Conservation (phyloP, 106 monocot species). For the Acorus calamus region DNA sequence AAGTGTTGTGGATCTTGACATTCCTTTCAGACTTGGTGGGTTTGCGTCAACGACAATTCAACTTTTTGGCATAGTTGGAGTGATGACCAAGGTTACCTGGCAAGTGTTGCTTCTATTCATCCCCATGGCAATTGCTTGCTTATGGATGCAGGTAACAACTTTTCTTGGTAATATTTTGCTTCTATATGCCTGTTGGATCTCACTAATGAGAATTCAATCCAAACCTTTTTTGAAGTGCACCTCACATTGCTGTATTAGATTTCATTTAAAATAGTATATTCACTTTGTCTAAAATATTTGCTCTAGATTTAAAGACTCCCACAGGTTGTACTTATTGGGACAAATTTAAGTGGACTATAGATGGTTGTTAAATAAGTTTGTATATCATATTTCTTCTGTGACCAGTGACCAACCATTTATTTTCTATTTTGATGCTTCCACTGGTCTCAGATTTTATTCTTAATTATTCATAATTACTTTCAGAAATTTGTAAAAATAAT, state of each 20-base stretch:
- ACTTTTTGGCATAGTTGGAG: conserved; percentile 82
- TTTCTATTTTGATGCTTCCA: too few species aligned
- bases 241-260: too few species aligned
- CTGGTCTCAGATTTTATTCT: too few species aligned
- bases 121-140: conserved; percentile 84
- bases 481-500: neutral
- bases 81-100: conserved; percentile 96
- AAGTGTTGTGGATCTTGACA: conserved; percentile 97
- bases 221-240: too few species aligned
- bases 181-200: neutral
- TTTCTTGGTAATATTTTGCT: neutral
- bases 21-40: conserved; percentile 87
- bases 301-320: too few species aligned
- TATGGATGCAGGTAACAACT: conserved; percentile 88
- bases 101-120: conserved; percentile 76
- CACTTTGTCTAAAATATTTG: too few species aligned
- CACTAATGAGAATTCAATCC: neutral
- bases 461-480: neutral
- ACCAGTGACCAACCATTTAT: too few species aligned
- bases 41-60: conserved; percentile 96
- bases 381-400: too few species aligned
- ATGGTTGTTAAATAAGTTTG: too few species aligned
- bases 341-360: too few species aligned
- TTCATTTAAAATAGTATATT: too few species aligned
- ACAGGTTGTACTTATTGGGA: too few species aligned